phyloP scores from a whole-genome alignment of 1,139 yeast species.

The Saccharomycopsis phalli region DNA sequence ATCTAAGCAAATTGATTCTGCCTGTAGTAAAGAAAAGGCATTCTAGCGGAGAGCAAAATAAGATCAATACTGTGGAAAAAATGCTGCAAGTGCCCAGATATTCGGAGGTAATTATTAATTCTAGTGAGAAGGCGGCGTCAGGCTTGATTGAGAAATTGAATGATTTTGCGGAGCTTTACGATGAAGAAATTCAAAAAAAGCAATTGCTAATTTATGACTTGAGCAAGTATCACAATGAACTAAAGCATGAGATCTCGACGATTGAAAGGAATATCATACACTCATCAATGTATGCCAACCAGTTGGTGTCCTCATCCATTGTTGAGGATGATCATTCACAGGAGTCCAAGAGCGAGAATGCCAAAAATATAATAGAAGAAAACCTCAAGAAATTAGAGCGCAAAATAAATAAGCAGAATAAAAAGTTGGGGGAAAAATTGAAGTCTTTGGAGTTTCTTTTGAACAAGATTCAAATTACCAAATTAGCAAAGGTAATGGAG shows the following conservation, averaged over 20 bases:
- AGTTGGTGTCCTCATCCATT: slow-evolving; percentile 23
- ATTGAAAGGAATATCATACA: slow-evolving; percentile 28
- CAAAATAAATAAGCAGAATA: slow-evolving; percentile 23
- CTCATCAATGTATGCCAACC: slow-evolving; percentile 22
- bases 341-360: slow-evolving; percentile 14
- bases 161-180: slow-evolving; percentile 48
- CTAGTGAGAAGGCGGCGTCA: slow-evolving; percentile 32
- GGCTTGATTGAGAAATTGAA: slow-evolving; percentile 39
- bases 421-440: slow-evolving; percentile 12
- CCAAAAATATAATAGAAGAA: slow-evolving; percentile 7
- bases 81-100: slow-evolving; percentile 11
- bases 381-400: slow-evolving; percentile 22
- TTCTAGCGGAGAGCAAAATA: neutral
- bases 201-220: slow-evolving; percentile 32
- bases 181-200: slow-evolving; percentile 41
- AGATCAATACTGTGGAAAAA: slow-evolving; percentile 5
- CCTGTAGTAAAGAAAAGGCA: neutral
- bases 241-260: slow-evolving; percentile 33
- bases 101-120: slow-evolving; percentile 5
- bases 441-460: slow-evolving; percentile 3
- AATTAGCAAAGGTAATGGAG: slow-evolving; percentile 36
- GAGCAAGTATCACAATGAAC: slow-evolving; percentile 31
- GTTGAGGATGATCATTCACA: slow-evolving; percentile 22
- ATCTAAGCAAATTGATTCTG: slow-evolving; percentile 3
- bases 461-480: slow-evolving; percentile 19